Evolutionary conservation across 805 yeast genomes (phyloP).

Genomic region (Groenewaldozyma salmanticensis): DNA sequence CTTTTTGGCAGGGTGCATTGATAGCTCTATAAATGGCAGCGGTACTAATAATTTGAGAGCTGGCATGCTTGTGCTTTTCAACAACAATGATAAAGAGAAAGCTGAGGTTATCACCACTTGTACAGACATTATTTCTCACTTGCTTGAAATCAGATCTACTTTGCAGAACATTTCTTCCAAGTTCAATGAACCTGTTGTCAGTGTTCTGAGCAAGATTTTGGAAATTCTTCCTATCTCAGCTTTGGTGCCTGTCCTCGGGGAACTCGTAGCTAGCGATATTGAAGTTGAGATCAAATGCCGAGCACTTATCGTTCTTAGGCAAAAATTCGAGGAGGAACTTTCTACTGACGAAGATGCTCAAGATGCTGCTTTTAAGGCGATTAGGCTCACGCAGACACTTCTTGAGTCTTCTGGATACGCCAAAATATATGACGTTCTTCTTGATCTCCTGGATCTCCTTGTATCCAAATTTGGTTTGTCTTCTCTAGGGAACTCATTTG

Average conservation of each 20-base stretch:
- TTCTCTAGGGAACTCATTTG: slow-evolving; percentile 31
- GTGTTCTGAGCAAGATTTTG: slow-evolving; percentile 51
- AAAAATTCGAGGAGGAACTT: slow-evolving; percentile 62
- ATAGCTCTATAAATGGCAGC: background rate
- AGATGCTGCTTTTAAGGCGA: slow-evolving; percentile 37
- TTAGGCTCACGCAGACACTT: slow-evolving; percentile 14
- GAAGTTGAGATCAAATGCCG: slow-evolving; percentile 47
- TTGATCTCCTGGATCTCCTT: slow-evolving; percentile 57
- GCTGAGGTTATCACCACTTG: slow-evolving; percentile 3
- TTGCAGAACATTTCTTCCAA: background rate
- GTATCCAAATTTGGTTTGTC: slow-evolving; percentile 50
- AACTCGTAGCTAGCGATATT: slow-evolving; percentile 28
- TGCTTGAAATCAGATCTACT: slow-evolving; percentile 2
- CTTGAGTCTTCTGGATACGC: slow-evolving; percentile 17
- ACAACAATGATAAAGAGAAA: slow-evolving; percentile 3
- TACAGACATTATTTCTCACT: slow-evolving; percentile 9
- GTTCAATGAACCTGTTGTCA: slow-evolving; percentile 33
- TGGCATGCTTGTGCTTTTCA: slow-evolving; percentile 36
- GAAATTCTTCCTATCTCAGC: slow-evolving; percentile 65
- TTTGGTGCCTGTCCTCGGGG: slow-evolving; percentile 54
- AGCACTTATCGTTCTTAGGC: slow-evolving; percentile 50
- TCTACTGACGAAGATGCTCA: slow-evolving; percentile 39
- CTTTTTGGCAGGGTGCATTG: slow-evolving; percentile 39
- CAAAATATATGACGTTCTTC: slow-evolving; percentile 55
- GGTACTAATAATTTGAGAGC: background rate